Percentiles rank a stretch among this genome's conserved stretches.
phyloP scores from a whole-genome alignment of 2,329 filamentous ascomycete species.

The Ilyonectria destructans region DNA sequence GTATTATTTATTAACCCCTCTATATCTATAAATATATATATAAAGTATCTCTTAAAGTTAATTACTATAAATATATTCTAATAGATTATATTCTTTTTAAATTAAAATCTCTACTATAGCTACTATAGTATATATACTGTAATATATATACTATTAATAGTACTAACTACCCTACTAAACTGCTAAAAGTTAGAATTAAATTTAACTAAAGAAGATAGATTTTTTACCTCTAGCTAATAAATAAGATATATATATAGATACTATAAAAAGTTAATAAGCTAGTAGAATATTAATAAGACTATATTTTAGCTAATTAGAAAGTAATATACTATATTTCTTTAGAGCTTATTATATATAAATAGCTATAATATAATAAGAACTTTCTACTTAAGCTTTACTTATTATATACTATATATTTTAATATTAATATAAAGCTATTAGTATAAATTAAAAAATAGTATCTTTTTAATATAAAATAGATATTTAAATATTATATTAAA shows the following conservation, averaged over 20 bases:
- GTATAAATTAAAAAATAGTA: slow-evolving; percentile 4
- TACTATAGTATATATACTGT: background rate
- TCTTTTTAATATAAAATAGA: slow-evolving; percentile 6
- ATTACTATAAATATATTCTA: slow-evolving; percentile 20
- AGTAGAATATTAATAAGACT: slow-evolving; percentile 5
- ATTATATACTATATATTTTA: background rate
- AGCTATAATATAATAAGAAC: slow-evolving; percentile 11
- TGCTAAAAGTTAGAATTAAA: slow-evolving; percentile 10
- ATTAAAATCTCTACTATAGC: slow-evolving; percentile 11
- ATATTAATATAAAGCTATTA: slow-evolving; percentile 5
- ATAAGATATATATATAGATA: slow-evolving; percentile 3
- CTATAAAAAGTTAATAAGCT: slow-evolving; percentile 4
- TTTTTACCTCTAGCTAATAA: slow-evolving; percentile 12
- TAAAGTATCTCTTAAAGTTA: slow-evolving; percentile 16
- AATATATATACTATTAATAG: no score
- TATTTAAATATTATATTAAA: slow-evolving; percentile 7
- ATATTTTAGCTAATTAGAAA: background rate
- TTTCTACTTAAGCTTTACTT: background rate
- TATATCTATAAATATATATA: slow-evolving; percentile 19
- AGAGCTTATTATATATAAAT: slow-evolving; percentile 2
- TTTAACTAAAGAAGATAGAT: slow-evolving; percentile 7
- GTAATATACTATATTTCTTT: slow-evolving; percentile 1
- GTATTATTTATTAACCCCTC: slow-evolving; percentile 18
- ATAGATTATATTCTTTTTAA: slow-evolving; percentile 15
- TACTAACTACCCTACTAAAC: slow-evolving; percentile 7